Evolutionary conservation across 2,329 filamentous ascomycete genomes (phyloP).

Genomic region (Aspergillus sp.): DNA sequence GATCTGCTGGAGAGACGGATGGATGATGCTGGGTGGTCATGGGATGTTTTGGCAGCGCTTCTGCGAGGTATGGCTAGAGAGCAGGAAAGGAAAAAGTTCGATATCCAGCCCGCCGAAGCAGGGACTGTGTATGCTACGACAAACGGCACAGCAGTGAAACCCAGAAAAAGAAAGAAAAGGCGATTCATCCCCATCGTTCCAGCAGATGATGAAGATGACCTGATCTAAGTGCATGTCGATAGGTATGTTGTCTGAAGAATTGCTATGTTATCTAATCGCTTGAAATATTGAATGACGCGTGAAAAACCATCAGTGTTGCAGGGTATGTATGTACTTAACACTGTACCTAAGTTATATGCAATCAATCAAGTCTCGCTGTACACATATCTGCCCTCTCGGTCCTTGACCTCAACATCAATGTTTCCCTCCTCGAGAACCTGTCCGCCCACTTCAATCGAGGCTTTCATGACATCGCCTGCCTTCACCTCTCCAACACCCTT

Average conservation of each 20-base stretch:
- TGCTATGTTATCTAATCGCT: too few species aligned
- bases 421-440: slow-evolving; percentile 78
- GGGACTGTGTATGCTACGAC: neutral
- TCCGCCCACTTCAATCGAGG: slow-evolving; percentile 73
- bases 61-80: neutral
- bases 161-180: slow-evolving; percentile 14
- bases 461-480: slow-evolving; percentile 81
- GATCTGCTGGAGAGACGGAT: slow-evolving; percentile 16
- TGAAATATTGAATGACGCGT: too few species aligned
- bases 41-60: slow-evolving; percentile 14
- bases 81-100: neutral
- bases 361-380: slow-evolving; percentile 63
- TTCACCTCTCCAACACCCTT: slow-evolving; percentile 88
- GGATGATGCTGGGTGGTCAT: slow-evolving; percentile 21
- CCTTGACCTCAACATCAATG: slow-evolving; percentile 78
- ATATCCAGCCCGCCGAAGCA: neutral
- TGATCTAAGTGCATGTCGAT: slow-evolving; percentile 5
- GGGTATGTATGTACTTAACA: slow-evolving; percentile 3
- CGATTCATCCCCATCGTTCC: slow-evolving; percentile 25
- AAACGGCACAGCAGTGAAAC: neutral
- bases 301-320: neutral
- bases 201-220: slow-evolving; percentile 22
- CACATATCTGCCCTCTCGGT: slow-evolving; percentile 70
- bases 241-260: neutral
- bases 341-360: slow-evolving; percentile 1